Base-by-base conservation (phyloP, 164 flowering plant species). In the Nelumbo lutea region DNA sequence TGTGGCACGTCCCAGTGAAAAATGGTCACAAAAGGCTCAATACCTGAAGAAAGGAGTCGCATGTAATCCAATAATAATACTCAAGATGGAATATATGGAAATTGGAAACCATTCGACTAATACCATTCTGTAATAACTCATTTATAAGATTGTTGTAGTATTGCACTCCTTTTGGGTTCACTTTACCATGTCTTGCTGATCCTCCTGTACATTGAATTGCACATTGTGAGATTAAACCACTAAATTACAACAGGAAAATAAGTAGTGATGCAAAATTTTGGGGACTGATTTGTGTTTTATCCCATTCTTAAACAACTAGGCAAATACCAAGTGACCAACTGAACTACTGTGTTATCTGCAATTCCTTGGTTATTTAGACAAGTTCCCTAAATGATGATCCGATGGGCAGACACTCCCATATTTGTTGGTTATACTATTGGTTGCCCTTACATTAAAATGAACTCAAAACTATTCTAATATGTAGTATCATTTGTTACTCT, bases 1-100 rank as follows among this genome's bases (percentile, higher is more conserved):
- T 77, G 80, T 10, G 80, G 80, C 47, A 73, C 69, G 48, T 77
- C 80, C 80, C 80, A 77, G 55, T 77, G 77, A 38, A 77, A 77
- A 43, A 77, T 61, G 11, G 80, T 77, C 11, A 63, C 74, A 51
- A 73, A 27, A 44, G 80, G 80, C 42, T 77, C 77, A 59, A 77
- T 73, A 39, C 79, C 79, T 77, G 9, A 2, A 55, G 3, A 41
- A 60, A 15, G 0, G 51, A 43, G 10, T 56, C 59, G 13, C 59
- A 56, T 56, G 9, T 13, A 27, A 5, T 4, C 59, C 38, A 2
- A 13, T 56, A 6, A 9, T 56, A 13, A 1, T 10, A 8, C 2
- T 6, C 45, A 27, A 27, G 55, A 27, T 27, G 27, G 27, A 14
- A 55, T 59, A 15, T 59, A 27, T 15, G 44, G 10, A 14, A 27